Evolutionary conservation across 345 rosid species (phyloP).

Genomic region (Triadica sebifera): DNA sequence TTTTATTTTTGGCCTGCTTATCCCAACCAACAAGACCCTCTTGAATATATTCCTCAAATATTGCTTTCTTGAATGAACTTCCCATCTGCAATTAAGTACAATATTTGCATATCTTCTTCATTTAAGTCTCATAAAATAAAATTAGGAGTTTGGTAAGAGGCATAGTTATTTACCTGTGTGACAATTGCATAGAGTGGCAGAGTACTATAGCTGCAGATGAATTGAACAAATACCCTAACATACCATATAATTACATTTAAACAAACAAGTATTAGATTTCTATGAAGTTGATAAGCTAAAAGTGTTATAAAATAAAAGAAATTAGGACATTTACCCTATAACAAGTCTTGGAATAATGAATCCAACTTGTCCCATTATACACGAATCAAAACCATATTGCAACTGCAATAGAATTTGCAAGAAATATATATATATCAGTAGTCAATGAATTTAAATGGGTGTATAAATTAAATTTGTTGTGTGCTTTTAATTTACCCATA

Average conservation of each 20-base stretch:
- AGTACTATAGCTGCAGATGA: constrained; percentile 80
- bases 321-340: constrained; percentile 52
- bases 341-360: constrained; percentile 63
- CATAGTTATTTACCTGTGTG: constrained; percentile 51
- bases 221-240: constrained; percentile 60
- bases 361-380: constrained; percentile 64
- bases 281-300: neutral
- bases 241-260: neutral
- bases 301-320: neutral
- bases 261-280: neutral
- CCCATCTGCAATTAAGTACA: constrained; percentile 62
- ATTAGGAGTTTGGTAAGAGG: too few relatives aligned
- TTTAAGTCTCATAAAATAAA: neutral
- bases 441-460: neutral
- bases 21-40: constrained; percentile 73
- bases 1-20: constrained; percentile 50
- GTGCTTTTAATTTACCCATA: constrained; percentile 45
- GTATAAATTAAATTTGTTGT: neutral
- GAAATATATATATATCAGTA: neutral
- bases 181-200: constrained; percentile 89
- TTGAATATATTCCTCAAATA: constrained; percentile 71
- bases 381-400: constrained; percentile 67
- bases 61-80: constrained; percentile 65
- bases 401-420: constrained; percentile 35
- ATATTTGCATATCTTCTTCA: neutral